Base-by-base conservation (phyloP, 2,329 filamentous ascomycete genomes). In the Xylariaceae sp. region DNA sequence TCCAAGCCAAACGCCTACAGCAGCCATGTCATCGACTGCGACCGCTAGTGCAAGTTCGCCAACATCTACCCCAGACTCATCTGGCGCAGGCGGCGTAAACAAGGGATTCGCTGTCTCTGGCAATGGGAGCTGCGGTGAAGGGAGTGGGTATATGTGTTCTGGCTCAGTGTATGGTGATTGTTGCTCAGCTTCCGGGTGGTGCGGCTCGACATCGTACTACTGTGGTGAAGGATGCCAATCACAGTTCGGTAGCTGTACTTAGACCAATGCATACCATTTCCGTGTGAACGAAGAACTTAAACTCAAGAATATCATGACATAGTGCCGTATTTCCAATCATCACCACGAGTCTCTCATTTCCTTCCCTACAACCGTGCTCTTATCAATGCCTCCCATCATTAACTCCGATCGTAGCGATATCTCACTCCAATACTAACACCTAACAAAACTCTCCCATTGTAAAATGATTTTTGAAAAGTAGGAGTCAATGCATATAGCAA, bases 141-240 rank as follows among this genome's bases (percentile, higher is more conserved):
- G 38, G 0, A 46, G 39, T n/a, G 47, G 49, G 6, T 43, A 45
- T 14, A 45, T 19, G n/a, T 52, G 49, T n/a, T 11, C 30, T 1
- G 30, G 27, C 11, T 45, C 42, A 1, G 45, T 45, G 3, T 49
- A 45, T 5, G 45, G 45, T 4, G 22, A 52, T 15, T 52, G 49
- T 17, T 52, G 49, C 19, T 49, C 49, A 1, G 3, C 31, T 0
- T 40, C 41, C n/a, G 45, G 42, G 6, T 52, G 32, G 19, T 47
- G 51, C 18, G 51, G 44, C 7, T 53, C 40, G 12, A 44, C 51
- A 2, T 40, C 42, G 1, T 14, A 31, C 1, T 49, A 49, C 15
- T 53, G 51, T n/a, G 14, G 30, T 10, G 47, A 12, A 27, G 47
- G 47, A 4, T 53, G 47, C 14, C 47, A 49, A 17, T 19, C 31